A percentile compares a stretch with the other conserved stretches of the same genome.
phyloP scores from a whole-genome alignment of 495 filamentous ascomycete species.

The Penicillium alfredii region DNA sequence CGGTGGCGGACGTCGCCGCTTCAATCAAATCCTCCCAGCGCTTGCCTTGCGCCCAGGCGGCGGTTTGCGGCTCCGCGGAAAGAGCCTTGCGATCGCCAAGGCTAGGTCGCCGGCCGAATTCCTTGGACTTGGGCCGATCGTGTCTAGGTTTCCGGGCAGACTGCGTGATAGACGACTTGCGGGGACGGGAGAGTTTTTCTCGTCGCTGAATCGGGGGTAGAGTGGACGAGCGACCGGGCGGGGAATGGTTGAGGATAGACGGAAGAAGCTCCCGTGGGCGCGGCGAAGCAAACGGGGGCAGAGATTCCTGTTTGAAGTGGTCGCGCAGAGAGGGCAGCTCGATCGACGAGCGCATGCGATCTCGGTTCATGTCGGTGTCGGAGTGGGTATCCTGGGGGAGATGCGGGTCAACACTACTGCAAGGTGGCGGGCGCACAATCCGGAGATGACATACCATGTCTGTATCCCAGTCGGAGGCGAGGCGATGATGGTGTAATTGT shows the following conservation, averaged over 20 bases:
- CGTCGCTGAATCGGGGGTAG: slow-evolving; percentile 71
- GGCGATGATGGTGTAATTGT: slow-evolving; percentile 77
- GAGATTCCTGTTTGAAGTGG: slow-evolving; percentile 65
- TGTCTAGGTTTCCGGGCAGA: slow-evolving; percentile 67
- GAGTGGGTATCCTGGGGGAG: slow-evolving; percentile 60
- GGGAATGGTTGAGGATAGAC: slow-evolving; percentile 72
- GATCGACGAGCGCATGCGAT: slow-evolving; percentile 53
- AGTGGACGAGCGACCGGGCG: slow-evolving; percentile 80
- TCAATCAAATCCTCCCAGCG: slow-evolving; percentile 94
- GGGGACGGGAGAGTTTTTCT: slow-evolving; percentile 59
- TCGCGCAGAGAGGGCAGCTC: slow-evolving; percentile 69
- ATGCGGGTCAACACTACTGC: slow-evolving; percentile 5
- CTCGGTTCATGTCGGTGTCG: slow-evolving; percentile 60
- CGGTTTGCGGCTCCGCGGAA: slow-evolving; percentile 71
- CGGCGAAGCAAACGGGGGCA: slow-evolving; percentile 54
- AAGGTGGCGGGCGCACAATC: too few relatives aligned
- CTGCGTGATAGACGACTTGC: slow-evolving; percentile 80
- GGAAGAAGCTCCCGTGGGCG: slow-evolving; percentile 69
- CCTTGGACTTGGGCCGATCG: slow-evolving; percentile 69
- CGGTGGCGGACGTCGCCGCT: slow-evolving; percentile 82
- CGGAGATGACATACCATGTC: slow-evolving; percentile 77
- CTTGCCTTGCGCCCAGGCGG: slow-evolving; percentile 70
- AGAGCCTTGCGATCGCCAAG: slow-evolving; percentile 73
- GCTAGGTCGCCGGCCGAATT: slow-evolving; percentile 57
- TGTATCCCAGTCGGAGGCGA: slow-evolving; percentile 77